Conservation (phyloP, 202 grass and related monocot genomes). For the Tripidium arundinaceum region DNA sequence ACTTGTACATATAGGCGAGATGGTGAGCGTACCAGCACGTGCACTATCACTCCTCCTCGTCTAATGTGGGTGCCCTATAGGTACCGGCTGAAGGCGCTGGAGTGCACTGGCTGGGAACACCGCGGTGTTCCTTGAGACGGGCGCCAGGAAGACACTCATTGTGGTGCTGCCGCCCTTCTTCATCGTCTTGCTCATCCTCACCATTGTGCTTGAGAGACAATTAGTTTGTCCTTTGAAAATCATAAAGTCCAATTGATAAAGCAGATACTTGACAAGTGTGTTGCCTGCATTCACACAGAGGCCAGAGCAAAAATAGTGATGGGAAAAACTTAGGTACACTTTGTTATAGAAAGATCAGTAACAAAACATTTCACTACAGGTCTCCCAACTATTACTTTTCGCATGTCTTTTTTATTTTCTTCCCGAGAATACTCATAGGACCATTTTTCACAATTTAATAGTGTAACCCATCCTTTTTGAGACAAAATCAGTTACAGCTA, state of each 20-base stretch:
- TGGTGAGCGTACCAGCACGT: not conserved
- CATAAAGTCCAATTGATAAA: not conserved
- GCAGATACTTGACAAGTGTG: not conserved
- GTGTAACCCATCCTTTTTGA: not conserved
- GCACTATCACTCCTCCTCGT: not conserved
- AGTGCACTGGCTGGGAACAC: conserved; percentile 58
- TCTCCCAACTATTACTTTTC: not conserved
- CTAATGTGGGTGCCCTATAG: conserved; percentile 16
- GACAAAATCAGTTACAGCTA: not conserved
- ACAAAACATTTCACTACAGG: not conserved
- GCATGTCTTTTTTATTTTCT: not conserved
- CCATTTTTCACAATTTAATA: not conserved
- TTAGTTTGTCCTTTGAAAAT: not conserved
- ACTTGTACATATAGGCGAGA: conserved; percentile 14
- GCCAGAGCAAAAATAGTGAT: not conserved
- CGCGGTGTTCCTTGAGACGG: conserved; percentile 62
- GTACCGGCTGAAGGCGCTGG: conserved; percentile 81
- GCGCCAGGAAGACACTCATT: conserved; percentile 73
- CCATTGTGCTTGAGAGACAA: conserved; percentile 40
- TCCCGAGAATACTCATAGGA: not conserved
- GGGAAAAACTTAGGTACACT: not conserved
- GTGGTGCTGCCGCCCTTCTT: conserved; percentile 49
- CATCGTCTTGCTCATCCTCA: conserved; percentile 67
- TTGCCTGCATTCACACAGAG: not conserved
- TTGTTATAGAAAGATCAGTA: not conserved